Conservation (phyloP, 352 stramenopile species). For the Phytophthora fragariae region DNA sequence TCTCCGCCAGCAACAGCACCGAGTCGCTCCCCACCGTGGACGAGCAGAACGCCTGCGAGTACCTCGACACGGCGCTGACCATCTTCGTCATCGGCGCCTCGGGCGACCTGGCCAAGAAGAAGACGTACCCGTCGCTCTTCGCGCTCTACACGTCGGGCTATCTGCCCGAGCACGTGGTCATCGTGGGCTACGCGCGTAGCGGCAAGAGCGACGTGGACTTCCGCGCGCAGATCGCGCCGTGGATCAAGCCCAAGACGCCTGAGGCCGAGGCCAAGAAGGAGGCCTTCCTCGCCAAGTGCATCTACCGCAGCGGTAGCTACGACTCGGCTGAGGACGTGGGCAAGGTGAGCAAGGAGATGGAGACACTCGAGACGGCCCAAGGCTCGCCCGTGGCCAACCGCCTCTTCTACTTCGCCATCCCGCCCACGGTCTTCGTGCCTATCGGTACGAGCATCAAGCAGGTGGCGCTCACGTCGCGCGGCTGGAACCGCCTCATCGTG, state of each 20-base stretch:
- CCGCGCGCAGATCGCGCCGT: slow-evolving; percentile 74
- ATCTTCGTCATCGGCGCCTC: slow-evolving; percentile 91
- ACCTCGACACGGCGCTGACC: slow-evolving; percentile 72
- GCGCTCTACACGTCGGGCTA: slow-evolving; percentile 83
- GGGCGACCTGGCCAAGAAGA: slow-evolving; percentile 92
- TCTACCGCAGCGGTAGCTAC: slow-evolving; percentile 85
- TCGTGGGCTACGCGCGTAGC: slow-evolving; percentile 88
- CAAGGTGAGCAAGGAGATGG: slow-evolving; percentile 78
- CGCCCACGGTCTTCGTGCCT: slow-evolving; percentile 95
- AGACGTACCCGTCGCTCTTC: slow-evolving; percentile 94
- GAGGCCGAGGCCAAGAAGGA: slow-evolving; percentile 69
- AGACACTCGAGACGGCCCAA: slow-evolving; percentile 59
- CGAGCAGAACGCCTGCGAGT: slow-evolving; percentile 73
- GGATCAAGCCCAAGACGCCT: slow-evolving; percentile 61
- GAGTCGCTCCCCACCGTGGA: slow-evolving; percentile 31
- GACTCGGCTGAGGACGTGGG: slow-evolving; percentile 85
- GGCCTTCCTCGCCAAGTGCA: slow-evolving; percentile 77
- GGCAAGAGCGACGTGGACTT: slow-evolving; percentile 88
- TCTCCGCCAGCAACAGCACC: slow-evolving; percentile 37
- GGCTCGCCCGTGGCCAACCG: slow-evolving; percentile 73
- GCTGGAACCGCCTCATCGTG: slow-evolving; percentile 97
- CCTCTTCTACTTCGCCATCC: slow-evolving; percentile 98
- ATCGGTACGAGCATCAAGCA: slow-evolving; percentile 94
- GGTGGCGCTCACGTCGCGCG: slow-evolving; percentile 83
- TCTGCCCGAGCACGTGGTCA: slow-evolving; percentile 83